Evolutionary conservation across 371 early-diverging fungal genomes (phyloP).

Genomic region (Zopfochytrium polystomum): DNA sequence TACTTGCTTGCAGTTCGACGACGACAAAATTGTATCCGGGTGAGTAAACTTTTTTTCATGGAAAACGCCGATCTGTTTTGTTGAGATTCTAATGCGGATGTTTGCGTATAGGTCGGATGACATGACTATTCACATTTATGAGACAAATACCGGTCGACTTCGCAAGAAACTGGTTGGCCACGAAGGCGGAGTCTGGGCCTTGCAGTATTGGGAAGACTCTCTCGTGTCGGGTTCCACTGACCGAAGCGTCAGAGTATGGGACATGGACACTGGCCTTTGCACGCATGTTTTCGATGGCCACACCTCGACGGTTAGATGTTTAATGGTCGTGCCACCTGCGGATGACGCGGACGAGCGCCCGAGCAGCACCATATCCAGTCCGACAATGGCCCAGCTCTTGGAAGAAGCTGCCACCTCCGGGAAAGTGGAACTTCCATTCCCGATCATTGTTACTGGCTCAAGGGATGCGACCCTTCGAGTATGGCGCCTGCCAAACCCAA

Average conservation of each 20-base stretch:
- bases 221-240: slow-evolving; percentile 98
- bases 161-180: slow-evolving; percentile 77
- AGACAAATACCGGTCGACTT: slow-evolving; percentile 71
- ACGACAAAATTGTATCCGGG: slow-evolving; percentile 86
- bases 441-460: slow-evolving; percentile 91
- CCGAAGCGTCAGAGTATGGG: slow-evolving; percentile 95
- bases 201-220: slow-evolving; percentile 81
- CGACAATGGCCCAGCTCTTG: no score
- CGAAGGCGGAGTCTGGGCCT: slow-evolving; percentile 98
- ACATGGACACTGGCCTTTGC: slow-evolving; percentile 82
- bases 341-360: background rate
- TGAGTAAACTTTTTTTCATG: slow-evolving; percentile 4
- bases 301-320: slow-evolving; percentile 91
- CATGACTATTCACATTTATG: slow-evolving; percentile 80
- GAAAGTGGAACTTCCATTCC: slow-evolving; percentile 19
- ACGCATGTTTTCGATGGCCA: slow-evolving; percentile 91
- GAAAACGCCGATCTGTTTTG: background rate
- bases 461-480: slow-evolving; percentile 92
- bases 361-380: background rate
- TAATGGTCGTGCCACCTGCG: slow-evolving; percentile 79
- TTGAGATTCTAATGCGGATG: background rate
- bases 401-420: no score
- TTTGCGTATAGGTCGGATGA: slow-evolving; percentile 66
- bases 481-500: slow-evolving; percentile 87
- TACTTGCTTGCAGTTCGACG: slow-evolving; percentile 93